Base-by-base conservation (phyloP, 495 filamentous ascomycete species). In the Amphirosellinia nigrospora region DNA sequence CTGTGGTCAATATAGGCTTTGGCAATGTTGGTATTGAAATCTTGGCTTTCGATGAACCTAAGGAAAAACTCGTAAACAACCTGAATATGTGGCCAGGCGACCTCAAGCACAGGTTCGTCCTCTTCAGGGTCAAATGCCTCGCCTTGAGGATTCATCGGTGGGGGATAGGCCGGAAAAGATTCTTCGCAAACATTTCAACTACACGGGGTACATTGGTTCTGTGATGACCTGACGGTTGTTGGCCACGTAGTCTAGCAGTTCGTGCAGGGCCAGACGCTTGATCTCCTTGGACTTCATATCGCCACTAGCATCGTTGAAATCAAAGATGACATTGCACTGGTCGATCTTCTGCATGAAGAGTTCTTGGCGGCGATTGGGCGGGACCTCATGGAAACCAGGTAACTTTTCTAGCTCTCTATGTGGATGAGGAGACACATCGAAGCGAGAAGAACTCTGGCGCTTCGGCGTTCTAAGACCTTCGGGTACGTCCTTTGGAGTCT, bases 261-360 rank as follows among this genome's bases (percentile, higher is more conserved):
- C 96, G 76, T 99, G 96, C 50, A 99, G 88, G 56, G 96, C 96
- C 76, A 99, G 82, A 73, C 96, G 89, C 86, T 99, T 99, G 86
- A 99, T 98, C 82, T 99, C 96, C 80, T 99, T 99, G n/a, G 95
- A 97, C 79, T 98, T 98, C 95, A 98, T 98, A 75, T 99, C 96
- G 64, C 90, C 94, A 70, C 93, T 96, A 46, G 96, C 94, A 77
- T 99, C 96, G 80, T 98, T 99, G 84, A 99, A 99, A 80, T 99
- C 96, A 76, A 99, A 99, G 73, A 99, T 99, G 81, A 99, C 96
- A 77, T 99, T 99, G 85, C 96, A 99, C 81, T 99, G 96, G 76
- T 98, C 96, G 75, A 99, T 96, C 86, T 99, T 99, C 79, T 98
- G 94, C 95, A 99, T 97, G 83, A 99, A 99, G 21, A 99, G 87